phyloP scores from a whole-genome alignment of 306 rosid genomes.

The Pterocarpus macrocarpus region DNA sequence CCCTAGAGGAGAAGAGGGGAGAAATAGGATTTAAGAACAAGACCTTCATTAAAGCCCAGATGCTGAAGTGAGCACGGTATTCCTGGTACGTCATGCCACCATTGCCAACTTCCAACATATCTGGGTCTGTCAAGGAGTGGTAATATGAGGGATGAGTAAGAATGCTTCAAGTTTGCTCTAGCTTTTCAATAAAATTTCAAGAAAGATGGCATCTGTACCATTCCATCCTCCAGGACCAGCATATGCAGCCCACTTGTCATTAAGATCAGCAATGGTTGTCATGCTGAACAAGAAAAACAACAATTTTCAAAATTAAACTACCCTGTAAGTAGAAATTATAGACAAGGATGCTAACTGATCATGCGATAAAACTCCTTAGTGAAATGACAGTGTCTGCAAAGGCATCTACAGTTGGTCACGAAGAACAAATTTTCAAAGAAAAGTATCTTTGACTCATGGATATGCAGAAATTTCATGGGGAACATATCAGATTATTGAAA shows the following conservation, averaged over 20 bases:
- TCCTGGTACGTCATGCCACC: conserved; percentile 95
- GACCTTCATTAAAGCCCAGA: conserved; percentile 98
- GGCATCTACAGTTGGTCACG: neutral
- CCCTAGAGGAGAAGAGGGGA: neutral
- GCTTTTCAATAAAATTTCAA: conserved; percentile 33
- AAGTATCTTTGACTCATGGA: neutral
- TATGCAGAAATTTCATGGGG: conserved; percentile 5
- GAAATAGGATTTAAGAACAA: conserved; percentile 31
- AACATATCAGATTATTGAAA: conserved; percentile 7
- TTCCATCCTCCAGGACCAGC: conserved; percentile 99
- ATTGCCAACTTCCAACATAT: conserved; percentile 99
- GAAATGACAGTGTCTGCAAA: neutral
- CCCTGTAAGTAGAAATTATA: conserved; percentile 24
- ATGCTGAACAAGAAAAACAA: conserved; percentile 65
- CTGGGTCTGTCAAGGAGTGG: conserved; percentile 76
- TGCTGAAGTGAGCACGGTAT: conserved; percentile 96
- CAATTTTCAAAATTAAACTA: conserved; percentile 43
- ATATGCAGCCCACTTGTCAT: conserved; percentile 95
- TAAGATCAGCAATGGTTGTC: conserved; percentile 91
- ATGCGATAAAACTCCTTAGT: conserved; percentile 10
- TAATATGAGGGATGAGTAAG: conserved; percentile 42
- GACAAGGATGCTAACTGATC: conserved; percentile 20
- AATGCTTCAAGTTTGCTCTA: conserved; percentile 37
- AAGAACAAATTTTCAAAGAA: neutral
- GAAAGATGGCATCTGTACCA: conserved; percentile 62